Conservation (phyloP, 2,329 filamentous ascomycete species). For the Colletotrichum coccodes region DNA sequence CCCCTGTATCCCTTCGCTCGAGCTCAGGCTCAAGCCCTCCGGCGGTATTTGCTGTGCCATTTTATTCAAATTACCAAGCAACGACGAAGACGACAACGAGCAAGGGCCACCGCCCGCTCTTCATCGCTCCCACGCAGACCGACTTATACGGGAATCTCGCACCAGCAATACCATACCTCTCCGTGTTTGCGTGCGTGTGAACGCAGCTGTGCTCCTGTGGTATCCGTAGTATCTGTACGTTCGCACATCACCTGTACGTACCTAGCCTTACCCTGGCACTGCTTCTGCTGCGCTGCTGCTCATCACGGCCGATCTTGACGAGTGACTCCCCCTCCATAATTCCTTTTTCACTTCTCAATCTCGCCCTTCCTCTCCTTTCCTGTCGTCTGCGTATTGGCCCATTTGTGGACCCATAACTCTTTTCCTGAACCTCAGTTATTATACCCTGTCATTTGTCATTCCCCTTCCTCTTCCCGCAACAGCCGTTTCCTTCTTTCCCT, state of each 20-base stretch:
- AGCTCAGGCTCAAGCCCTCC: conserved; percentile 6
- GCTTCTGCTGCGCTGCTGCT: conserved; percentile 8
- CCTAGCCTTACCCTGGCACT: conserved; percentile 11
- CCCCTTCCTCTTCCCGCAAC: conserved; percentile 9
- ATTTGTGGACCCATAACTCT: background rate
- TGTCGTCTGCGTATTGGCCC: background rate
- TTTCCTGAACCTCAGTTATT: background rate
- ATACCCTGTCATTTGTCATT: conserved; percentile 32
- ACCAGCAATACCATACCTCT: background rate
- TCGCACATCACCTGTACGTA: conserved; percentile 15
- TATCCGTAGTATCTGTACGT: background rate
- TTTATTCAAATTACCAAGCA: background rate
- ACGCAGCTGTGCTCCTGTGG: background rate
- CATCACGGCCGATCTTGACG: conserved; percentile 29
- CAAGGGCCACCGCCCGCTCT: background rate
- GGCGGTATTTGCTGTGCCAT: background rate
- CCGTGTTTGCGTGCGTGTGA: background rate
- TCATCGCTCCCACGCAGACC: background rate
- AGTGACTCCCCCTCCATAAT: conserved; percentile 20
- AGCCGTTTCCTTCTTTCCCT: conserved; percentile 9
- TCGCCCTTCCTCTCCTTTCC: background rate
- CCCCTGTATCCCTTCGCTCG: background rate
- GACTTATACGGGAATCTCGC: conserved; percentile 10
- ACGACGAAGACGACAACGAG: background rate
- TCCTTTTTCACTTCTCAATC: conserved; percentile 23